Evolutionary conservation across 2,329 filamentous ascomycete genomes (phyloP), one percentile per base, ranked within the genome.

Genomic region (Penicillium expansum): DNA sequence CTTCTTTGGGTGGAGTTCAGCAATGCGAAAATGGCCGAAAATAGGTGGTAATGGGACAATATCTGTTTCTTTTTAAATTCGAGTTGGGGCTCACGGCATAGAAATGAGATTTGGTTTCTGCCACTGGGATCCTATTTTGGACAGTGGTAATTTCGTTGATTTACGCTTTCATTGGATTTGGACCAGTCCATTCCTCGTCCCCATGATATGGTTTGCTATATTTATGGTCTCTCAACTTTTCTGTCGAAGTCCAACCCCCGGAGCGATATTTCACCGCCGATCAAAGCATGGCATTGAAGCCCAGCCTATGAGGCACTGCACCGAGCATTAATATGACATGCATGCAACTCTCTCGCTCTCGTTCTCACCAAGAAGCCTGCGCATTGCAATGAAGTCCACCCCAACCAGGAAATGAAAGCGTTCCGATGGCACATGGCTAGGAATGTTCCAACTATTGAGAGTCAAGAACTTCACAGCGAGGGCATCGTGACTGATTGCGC

Each of bases 41-140:
- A 13, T 18, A 38, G 50, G 49, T 20, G 86, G 62, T 87, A 90
- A 69, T 64, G 72, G 6, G 88, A 88, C 69, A 77, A 91, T 55
- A 83, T 89, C 55, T 68, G 70, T 4, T 66, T 81, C 32, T 69
- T 79, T 18, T 32, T 71, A 72, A 20, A 56, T 65, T 65, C 55
- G 29, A 50, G 45, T 49, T 11, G 51, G 48, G 49, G 29, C 41
- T 48, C 20, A 38, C 29, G 45, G 43, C 53, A 58, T 65, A 64
- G 60, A 65, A 60, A 64, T 57, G 57, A 45, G 55, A 54, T 48
- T 37, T 52, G 20, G 47, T 27, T 54, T 20, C 30, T 45, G 27
- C 32, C 35, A 53, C 18, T 39, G 14, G 39, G 27, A 8, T 41
- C 18, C 10, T 39, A 38, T 32, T 22, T 32, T 24, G 29, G 29